Evolutionary conservation across 2,329 filamentous ascomycete genomes (phyloP), one percentile per base, ranked within the genome.

Genomic region (Ceratocystis destructans): DNA sequence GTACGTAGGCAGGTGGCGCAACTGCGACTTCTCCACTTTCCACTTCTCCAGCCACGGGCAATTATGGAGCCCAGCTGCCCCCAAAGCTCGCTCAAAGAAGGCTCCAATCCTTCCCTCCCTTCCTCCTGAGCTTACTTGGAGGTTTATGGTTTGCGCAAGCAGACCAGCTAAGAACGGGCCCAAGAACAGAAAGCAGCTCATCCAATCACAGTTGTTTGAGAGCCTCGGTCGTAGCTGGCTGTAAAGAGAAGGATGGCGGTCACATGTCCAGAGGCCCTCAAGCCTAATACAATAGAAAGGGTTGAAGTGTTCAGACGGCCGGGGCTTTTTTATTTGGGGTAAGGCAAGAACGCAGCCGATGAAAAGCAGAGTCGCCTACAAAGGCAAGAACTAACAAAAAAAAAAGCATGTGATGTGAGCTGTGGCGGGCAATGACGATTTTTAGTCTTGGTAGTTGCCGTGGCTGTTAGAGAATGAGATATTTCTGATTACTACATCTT

Each of bases 81-180:
- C 28, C 7, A 25, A 59, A 31, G n/a, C n/a, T n/a, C n/a, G 53
- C 2, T n/a, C 28, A n/a, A 59, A 31, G 53, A 59, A 59, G 55
- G 28, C n/a, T 59, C 31, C n/a, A 33, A 59, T 59, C 55, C 55
- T 59, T 59, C 31, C 28, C 12, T 20, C n/a, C 37, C 31, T n/a
- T 59, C 28, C 55, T 31, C 8, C 20, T n/a, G 12, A 15, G 31
- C 48, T 53, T 53, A 37, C 55, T 59, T 37, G 25, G 25, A 12
- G 31, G 55, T 59, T 59, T 59, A 59, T 59, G 28, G 55, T 33
- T 59, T 59, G 55, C 55, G 55, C 55, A 59, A 59, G n/a, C 15
- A 37, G 28, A 37, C 28, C n/a, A 59, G 20, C 28, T 33, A 59
- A 37, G 55, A 59, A 59, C 48, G 10, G 48, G 48, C 15, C 22